Conservation (phyloP, 495 filamentous ascomycete species). For the Talaromyces proteolyticus region DNA sequence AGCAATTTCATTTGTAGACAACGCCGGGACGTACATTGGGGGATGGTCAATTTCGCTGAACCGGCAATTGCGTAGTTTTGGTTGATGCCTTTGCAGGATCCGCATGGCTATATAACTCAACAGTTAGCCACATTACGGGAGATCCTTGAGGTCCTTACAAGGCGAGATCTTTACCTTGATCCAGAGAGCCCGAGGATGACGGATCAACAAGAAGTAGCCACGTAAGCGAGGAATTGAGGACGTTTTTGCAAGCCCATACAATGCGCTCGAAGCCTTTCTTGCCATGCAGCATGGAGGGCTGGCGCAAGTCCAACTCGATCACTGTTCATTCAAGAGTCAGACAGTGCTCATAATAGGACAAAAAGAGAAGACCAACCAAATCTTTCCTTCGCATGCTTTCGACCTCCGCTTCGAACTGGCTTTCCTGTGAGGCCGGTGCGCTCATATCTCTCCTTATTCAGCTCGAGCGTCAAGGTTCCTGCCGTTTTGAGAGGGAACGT, state of each 20-base stretch:
- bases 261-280: conserved; percentile 89
- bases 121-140: background rate
- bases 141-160: too few relatives aligned
- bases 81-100: conserved; percentile 48
- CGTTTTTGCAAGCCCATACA: conserved; percentile 78
- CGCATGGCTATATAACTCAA: background rate
- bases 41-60: conserved; percentile 20
- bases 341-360: background rate
- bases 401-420: conserved; percentile 51
- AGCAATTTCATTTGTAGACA: conserved; percentile 35
- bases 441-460: conserved; percentile 83
- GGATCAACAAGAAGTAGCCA: conserved; percentile 78
- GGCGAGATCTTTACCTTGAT: conserved; percentile 19
- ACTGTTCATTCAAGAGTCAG: conserved; percentile 35
- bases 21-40: conserved; percentile 38
- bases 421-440: conserved; percentile 76
- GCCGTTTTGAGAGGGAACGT: conserved; percentile 2
- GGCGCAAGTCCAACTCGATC: conserved; percentile 74
- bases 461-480: conserved; percentile 70
- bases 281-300: conserved; percentile 78
- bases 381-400: conserved; percentile 55
- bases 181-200: conserved; percentile 10
- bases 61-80: conserved; percentile 37
- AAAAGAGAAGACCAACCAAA: conserved; percentile 32
- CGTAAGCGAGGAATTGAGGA: conserved; percentile 60